phyloP scores from a whole-genome alignment of 1,284 basidiomycete species.

The Apiotrichum veenhuisii region DNA sequence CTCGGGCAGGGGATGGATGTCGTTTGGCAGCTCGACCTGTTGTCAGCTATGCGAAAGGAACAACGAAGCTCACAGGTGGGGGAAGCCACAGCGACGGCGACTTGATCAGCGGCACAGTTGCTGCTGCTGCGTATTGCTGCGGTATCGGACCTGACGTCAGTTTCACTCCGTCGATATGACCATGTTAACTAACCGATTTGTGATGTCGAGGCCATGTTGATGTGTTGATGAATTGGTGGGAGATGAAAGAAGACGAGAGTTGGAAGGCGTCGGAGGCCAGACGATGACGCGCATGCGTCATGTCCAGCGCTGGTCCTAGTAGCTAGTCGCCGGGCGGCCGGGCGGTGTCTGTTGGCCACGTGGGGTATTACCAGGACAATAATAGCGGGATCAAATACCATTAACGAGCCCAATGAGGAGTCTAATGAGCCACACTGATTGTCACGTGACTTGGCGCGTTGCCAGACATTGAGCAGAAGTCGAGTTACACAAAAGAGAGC shows the following conservation, averaged over 20 bases:
- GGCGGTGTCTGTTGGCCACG: no score
- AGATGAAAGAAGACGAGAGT: no score
- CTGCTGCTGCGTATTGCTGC: conserved; percentile 67
- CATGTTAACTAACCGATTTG: conserved; percentile 17
- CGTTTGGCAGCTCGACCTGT: conserved; percentile 75
- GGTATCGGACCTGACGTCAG: conserved; percentile 40
- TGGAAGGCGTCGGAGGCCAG: no score
- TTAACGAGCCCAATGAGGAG: no score
- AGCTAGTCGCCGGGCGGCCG: no score
- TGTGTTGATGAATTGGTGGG: neutral
- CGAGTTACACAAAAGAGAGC: neutral
- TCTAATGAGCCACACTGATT: neutral
- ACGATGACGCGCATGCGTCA: conserved; percentile 1
- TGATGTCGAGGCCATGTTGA: conserved; percentile 17
- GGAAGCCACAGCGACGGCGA: conserved; percentile 85
- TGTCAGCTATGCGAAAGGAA: neutral
- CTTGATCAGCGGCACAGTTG: conserved; percentile 77
- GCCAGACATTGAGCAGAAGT: neutral
- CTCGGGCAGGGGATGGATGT: conserved; percentile 87
- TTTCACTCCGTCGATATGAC: neutral
- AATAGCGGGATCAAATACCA: neutral
- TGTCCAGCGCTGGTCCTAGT: no score
- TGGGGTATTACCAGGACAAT: neutral
- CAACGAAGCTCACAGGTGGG: conserved; percentile 58
- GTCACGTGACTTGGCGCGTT: neutral